These are phyloP conservation scores for Fragaria vesca DNA, from an alignment of 306 rosid species.

Conservation along the genomic window DNA sequence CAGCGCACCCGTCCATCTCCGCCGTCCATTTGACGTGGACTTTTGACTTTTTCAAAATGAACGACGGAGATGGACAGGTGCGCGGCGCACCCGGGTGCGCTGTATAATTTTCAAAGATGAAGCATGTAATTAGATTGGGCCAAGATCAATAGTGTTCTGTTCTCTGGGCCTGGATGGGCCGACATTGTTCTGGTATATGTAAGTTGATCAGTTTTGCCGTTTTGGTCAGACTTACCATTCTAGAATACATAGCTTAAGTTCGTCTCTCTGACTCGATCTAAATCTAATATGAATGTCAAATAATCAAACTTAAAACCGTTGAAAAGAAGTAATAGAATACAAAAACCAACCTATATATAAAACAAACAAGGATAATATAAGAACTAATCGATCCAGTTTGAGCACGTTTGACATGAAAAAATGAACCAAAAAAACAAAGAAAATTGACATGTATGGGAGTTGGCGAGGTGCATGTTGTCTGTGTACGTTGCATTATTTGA, in stretches of 20 bases:
- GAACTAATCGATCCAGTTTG: neutral
- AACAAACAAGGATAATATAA: neutral
- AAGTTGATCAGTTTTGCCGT: too few species aligned
- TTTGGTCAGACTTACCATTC: neutral
- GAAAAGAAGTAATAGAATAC: neutral
- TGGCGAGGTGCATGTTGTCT: neutral
- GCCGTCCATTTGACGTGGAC: too few species aligned
- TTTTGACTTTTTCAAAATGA: too few species aligned
- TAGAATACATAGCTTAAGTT: neutral
- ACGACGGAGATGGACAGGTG: too few species aligned
- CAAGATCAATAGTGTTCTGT: neutral
- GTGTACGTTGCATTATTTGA: neutral
- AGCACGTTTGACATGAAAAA: neutral
- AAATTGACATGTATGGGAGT: neutral
- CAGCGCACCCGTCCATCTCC: too few species aligned
- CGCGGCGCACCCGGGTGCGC: too few species aligned
- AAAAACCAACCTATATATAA: neutral
- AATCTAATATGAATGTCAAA: neutral
- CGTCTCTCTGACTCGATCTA: neutral
- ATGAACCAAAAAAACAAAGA: neutral
- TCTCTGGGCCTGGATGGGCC: neutral
- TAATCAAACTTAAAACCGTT: neutral
- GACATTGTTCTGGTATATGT: neutral
- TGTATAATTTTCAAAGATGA: too few species aligned
- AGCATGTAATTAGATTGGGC: too few species aligned